Evolutionary conservation across 2,329 filamentous ascomycete species (phyloP).

Genomic region (Colletotrichum tabaci): DNA sequence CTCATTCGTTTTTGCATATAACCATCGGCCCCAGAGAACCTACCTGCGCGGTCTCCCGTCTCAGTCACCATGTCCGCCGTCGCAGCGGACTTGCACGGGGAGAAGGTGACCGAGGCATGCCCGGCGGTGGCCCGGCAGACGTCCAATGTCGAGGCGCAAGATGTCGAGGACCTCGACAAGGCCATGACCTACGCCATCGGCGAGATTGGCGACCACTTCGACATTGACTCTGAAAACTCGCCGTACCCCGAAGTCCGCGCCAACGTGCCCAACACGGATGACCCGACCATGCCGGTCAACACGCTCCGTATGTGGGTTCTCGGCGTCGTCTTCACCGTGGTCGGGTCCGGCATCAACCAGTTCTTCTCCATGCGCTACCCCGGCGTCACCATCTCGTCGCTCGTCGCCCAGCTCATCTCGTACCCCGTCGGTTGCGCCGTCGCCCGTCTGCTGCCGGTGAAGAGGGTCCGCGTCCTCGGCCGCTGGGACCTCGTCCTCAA

Average conservation of each 20-base stretch:
- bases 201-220: slow-evolving; percentile 33
- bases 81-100: slow-evolving; percentile 1
- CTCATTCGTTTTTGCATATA: not conserved
- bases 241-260: slow-evolving; percentile 56
- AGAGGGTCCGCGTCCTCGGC: slow-evolving; percentile 50
- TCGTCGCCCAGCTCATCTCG: slow-evolving; percentile 55
- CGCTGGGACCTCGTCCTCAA: slow-evolving; percentile 57
- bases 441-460: slow-evolving; percentile 52
- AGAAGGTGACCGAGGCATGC: slow-evolving; percentile 4
- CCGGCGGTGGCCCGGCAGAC: not conserved
- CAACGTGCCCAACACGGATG: slow-evolving; percentile 58
- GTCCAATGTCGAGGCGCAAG: slow-evolving; percentile 16
- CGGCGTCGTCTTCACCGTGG: slow-evolving; percentile 51
- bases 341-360: slow-evolving; percentile 53
- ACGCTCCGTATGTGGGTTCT: slow-evolving; percentile 55
- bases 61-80: slow-evolving; percentile 16
- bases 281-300: slow-evolving; percentile 52
- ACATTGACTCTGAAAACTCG: slow-evolving; percentile 48
- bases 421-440: slow-evolving; percentile 55
- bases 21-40: too few relatives aligned
- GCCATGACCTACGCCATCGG: slow-evolving; percentile 34
- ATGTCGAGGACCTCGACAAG: slow-evolving; percentile 27
- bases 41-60: not conserved
- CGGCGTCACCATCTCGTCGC: slow-evolving; percentile 53
- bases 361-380: slow-evolving; percentile 57